Conservation (phyloP, 257 asterid species). For the Gentiana straminea region DNA sequence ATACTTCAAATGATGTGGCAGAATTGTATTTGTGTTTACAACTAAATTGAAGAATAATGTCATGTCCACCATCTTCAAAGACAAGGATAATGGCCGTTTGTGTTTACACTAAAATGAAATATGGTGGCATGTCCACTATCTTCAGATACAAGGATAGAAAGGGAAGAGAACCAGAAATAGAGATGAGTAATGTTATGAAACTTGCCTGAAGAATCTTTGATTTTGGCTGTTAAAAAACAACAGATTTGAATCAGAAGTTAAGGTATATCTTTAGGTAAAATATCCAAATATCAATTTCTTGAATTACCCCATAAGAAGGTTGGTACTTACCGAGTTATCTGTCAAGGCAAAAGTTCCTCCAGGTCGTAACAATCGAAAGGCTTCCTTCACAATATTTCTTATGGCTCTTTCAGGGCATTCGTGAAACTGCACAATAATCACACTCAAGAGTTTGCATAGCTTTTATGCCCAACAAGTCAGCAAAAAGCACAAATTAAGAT, state of each 20-base stretch:
- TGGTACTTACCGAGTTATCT: slow-evolving; percentile 62
- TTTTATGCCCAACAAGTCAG: no score
- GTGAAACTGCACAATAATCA: slow-evolving; percentile 45
- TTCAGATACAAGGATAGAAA: not conserved
- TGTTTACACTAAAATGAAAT: not conserved
- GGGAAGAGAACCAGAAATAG: not conserved
- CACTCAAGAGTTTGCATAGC: no score
- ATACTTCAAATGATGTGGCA: no score
- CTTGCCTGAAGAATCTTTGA: slow-evolving; percentile 92
- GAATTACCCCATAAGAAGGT: not conserved
- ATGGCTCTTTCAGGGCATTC: slow-evolving; percentile 95
- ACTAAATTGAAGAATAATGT: no score
- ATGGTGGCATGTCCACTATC: not conserved
- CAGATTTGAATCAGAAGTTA: not conserved
- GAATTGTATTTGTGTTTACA: no score
- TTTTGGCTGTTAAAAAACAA: slow-evolving; percentile 65
- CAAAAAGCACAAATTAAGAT: no score
- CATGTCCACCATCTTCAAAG: no score
- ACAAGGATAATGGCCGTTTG: no score
- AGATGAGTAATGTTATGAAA: not conserved
- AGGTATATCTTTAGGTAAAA: not conserved
- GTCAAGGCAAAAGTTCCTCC: slow-evolving; percentile 90
- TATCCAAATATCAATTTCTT: not conserved
- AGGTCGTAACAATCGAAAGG: slow-evolving; percentile 69
- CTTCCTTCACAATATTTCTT: slow-evolving; percentile 58